Evolutionary conservation across 805 yeast species (phyloP).

Genomic region (Lipomyces mesembrius): DNA sequence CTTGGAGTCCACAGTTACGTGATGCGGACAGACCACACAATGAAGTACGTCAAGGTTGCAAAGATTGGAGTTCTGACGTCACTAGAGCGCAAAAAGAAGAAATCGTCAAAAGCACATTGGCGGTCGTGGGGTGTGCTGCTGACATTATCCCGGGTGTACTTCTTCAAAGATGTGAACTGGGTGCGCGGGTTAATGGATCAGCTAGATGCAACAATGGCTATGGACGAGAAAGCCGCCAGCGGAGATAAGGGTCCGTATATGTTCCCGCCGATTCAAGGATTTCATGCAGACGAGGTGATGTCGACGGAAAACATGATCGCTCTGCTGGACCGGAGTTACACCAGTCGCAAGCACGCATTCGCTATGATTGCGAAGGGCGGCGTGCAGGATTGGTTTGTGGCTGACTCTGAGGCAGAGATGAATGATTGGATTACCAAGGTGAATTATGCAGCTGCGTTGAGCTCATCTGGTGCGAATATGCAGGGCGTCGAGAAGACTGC

Average conservation of each 20-base stretch:
- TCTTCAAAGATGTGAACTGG: slow-evolving; percentile 50
- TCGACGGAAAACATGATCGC: slow-evolving; percentile 53
- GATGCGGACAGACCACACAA: slow-evolving; percentile 3
- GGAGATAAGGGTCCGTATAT: slow-evolving; percentile 11
- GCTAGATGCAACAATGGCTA: slow-evolving; percentile 15
- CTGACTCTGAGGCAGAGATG: slow-evolving; percentile 53
- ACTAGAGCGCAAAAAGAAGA: slow-evolving; percentile 45
- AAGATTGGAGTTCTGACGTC: slow-evolving; percentile 48
- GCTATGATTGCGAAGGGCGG: slow-evolving; percentile 44
- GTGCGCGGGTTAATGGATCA: slow-evolving; percentile 41
- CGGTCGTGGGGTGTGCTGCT: slow-evolving; percentile 51
- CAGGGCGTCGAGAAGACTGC: slow-evolving; percentile 26
- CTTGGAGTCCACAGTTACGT: slow-evolving; percentile 6
- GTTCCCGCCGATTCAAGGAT: slow-evolving; percentile 48
- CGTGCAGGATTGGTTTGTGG: slow-evolving; percentile 49
- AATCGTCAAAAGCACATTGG: slow-evolving; percentile 44
- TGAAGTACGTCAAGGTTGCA: slow-evolving; percentile 44
- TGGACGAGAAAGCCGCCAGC: slow-evolving; percentile 13
- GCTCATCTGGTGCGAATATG: slow-evolving; percentile 45
- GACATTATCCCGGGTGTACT: slow-evolving; percentile 50
- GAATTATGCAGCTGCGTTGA: slow-evolving; percentile 57
- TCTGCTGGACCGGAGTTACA: slow-evolving; percentile 38
- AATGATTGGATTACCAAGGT: slow-evolving; percentile 64
- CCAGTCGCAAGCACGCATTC: slow-evolving; percentile 40
- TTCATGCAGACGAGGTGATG: slow-evolving; percentile 46